A percentile compares a stretch with the other conserved stretches of the same genome.
These are phyloP conservation scores for Aeschynomene evenia DNA, from an alignment of 306 rosid species.

Conservation along the genomic window DNA sequence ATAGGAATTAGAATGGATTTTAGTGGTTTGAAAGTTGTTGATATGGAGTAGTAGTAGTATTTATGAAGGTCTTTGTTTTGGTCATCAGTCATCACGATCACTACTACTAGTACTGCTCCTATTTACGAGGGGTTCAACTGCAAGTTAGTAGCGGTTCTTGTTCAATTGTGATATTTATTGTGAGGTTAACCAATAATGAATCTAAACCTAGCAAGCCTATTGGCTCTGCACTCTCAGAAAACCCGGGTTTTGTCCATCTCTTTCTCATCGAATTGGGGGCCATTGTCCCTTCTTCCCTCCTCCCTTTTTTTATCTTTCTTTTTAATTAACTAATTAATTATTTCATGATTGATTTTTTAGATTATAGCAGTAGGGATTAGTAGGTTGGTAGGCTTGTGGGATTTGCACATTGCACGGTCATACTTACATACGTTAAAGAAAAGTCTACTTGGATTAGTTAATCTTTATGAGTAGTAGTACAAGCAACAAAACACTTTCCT, in stretches of 20 bases:
- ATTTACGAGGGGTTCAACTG: too few species aligned
- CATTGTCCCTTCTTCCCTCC: constrained; percentile 17
- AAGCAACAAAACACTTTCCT: not conserved
- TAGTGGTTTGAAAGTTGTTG: too few species aligned
- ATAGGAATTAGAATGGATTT: too few species aligned
- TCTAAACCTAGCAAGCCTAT: constrained; percentile 16
- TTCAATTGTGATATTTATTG: not conserved
- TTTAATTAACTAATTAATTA: not conserved
- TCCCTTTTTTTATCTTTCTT: not conserved
- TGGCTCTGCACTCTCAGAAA: constrained; percentile 34
- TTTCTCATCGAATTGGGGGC: constrained; percentile 19
- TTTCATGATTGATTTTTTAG: not conserved
- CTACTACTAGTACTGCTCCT: too few species aligned
- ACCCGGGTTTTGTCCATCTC: constrained; percentile 37
- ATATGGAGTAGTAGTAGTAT: too few species aligned
- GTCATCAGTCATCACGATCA: too few species aligned
- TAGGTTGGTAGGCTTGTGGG: constrained; percentile 31
- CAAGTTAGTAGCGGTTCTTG: not conserved
- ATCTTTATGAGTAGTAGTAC: too few species aligned
- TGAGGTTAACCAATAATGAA: not conserved
- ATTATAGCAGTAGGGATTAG: constrained; percentile 19
- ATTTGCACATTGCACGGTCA: constrained; percentile 45
- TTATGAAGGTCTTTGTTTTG: too few species aligned
- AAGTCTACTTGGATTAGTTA: constrained; percentile 25
- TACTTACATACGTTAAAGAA: constrained; percentile 14